Base-by-base conservation (phyloP, 1,284 basidiomycete species). In the Ustilago trichophora region DNA sequence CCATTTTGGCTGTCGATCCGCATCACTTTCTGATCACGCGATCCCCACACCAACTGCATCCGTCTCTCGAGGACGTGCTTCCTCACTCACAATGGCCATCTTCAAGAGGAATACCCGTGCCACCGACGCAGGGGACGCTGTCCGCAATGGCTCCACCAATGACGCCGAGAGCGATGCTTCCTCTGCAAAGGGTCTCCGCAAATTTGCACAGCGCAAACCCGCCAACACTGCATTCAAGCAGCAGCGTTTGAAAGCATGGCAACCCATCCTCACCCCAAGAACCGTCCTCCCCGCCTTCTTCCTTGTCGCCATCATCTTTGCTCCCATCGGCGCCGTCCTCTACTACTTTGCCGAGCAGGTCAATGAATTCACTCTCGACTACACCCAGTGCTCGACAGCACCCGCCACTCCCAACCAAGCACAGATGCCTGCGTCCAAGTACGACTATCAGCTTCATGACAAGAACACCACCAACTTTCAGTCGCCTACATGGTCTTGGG, bases 191-290 rank as follows among this genome's bases (percentile, higher is more conserved):
- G 63, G 58, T 37, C 55, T 64, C 21, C 76, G 76, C 62, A 74
- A 69, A 41, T 80, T 72, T 52, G 70, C 75, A 18, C 67, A 75
- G 44, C 67, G 77, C 42, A 75, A 76, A 42, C 78, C 78, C 7
- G 72, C 78, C 35, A 80, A 98, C 84, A 98, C 95, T 46, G 95
- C 95, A 37, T 97, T 98, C 88, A 98, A 97, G 85, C 96, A 99
- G 83, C 96, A 99, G 83, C 91, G 96, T 54, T 87, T 99, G 80
- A 98, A 98, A 85, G 96, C 96, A 77, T 99, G 96, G 96, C 96
- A 99, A 86, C 96, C 96, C 16, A 97, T 99, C 80, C 87, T 98
- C 35, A 98, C 95, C 0, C 96, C 96, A 3, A 93, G 93, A 83
- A 95, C 93, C 1, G 96, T 98, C 13, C 86, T 98, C 11, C 96